Base-by-base conservation (phyloP, 805 yeast genomes). In the Priceomyces castillae region DNA sequence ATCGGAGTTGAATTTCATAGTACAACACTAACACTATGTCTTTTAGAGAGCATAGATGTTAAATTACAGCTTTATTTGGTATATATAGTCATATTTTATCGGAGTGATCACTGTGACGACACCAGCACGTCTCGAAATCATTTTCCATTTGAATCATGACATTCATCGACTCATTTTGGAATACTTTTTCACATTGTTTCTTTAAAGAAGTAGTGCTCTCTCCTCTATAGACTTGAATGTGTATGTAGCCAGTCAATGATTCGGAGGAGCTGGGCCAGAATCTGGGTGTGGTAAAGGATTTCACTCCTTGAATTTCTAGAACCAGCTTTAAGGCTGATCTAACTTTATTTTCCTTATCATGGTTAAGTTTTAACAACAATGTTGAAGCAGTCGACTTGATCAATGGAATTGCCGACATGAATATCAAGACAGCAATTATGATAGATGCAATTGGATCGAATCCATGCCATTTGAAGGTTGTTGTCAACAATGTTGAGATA, bases 361-460 rank as follows among this genome's bases (percentile, higher is more conserved):
- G 71, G 40, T 72, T 76, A 28, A 92, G 63, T 20, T 83, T 76
- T 20, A 94, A 70, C 41, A 92, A 64, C 37, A 90, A 73, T 30
- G 84, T 80, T 3, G 81, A 75, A 0, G 95, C 86, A 0, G 97
- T 85, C 0, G 96, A 84, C 52, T 79, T 81, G 33, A 94, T 74
- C 43, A 94, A 71, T 1, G 99, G 98, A 0, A 90, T 55, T 0
- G 98, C 89, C 2, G 97, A 88, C 4, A 80, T 48, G 44, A 92
- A 78, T 48, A 94, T 89, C 54, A 92, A 71, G 4, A 77, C 62
- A 0, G 96, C 97, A 47, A 94, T 92, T 52, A 90, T 73, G 3
- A 94, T 73, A 1, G 98, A 90, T 0, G 97, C 95, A 16, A 94
- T 64, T 1, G 99, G 97, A 58, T 94, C 99, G 58, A 92, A 84